phyloP scores from a whole-genome alignment of 352 stramenopile species.

The Globisporangium iwayamae region DNA sequence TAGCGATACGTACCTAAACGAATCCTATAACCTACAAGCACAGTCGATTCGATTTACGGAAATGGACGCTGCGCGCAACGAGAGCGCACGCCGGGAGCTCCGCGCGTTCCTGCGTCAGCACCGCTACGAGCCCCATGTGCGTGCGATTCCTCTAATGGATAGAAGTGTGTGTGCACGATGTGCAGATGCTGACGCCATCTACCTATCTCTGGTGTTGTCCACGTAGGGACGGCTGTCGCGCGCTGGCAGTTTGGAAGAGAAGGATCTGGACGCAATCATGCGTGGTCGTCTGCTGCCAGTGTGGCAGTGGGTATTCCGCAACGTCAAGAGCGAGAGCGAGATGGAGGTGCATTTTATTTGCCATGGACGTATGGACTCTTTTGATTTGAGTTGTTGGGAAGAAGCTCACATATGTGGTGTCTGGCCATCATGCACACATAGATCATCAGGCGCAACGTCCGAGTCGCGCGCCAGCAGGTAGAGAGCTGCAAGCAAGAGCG shows the following conservation, averaged over 20 bases:
- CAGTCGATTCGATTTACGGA: not conserved
- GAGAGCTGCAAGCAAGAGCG: constrained; percentile 35
- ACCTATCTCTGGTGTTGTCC: not conserved
- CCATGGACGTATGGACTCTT: not conserved
- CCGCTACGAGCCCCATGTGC: constrained; percentile 37
- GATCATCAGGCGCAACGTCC: constrained; percentile 33
- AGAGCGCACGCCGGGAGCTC: constrained; percentile 34
- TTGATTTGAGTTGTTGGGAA: too few species aligned
- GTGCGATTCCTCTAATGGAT: not conserved
- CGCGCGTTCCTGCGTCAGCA: constrained; percentile 40
- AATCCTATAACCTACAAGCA: too few species aligned
- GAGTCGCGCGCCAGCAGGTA: constrained; percentile 24
- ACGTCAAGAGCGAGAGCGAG: constrained; percentile 36
- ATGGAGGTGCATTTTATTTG: constrained; percentile 21
- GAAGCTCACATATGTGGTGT: too few species aligned
- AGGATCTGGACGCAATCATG: constrained; percentile 42
- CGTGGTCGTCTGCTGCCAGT: constrained; percentile 25
- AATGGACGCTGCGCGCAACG: constrained; percentile 15
- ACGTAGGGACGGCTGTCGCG: constrained; percentile 30
- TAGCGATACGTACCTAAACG: too few species aligned
- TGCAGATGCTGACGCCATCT: not conserved
- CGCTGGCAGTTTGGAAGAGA: constrained; percentile 30
- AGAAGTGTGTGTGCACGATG: not conserved
- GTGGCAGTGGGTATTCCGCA: constrained; percentile 37
- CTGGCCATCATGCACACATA: too few species aligned